phyloP scores from a whole-genome alignment of 2,329 filamentous ascomycete species.

The Thermothelomyces thermophilus region DNA sequence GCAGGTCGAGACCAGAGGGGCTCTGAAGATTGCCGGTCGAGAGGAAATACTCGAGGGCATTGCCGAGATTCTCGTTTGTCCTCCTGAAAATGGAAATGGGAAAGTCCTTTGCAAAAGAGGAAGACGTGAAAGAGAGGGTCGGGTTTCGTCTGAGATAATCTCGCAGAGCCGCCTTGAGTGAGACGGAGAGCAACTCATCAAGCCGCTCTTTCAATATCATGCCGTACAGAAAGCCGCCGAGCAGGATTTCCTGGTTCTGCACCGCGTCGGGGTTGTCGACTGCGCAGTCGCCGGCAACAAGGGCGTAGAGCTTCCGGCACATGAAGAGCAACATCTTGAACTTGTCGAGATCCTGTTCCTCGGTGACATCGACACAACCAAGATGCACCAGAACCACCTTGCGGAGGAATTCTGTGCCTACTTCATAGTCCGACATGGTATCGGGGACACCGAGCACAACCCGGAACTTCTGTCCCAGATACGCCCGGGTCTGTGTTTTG shows the following conservation, averaged over 20 bases:
- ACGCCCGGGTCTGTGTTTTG: conserved; percentile 73
- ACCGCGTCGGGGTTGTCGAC: conserved; percentile 95
- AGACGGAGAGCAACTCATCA: conserved; percentile 71
- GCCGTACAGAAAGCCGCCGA: conserved; percentile 88
- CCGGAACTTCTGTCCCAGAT: conserved; percentile 85
- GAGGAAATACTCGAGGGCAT: conserved; percentile 86
- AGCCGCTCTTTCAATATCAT: conserved; percentile 93
- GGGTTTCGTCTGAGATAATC: conserved; percentile 52
- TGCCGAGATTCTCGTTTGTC: conserved; percentile 83
- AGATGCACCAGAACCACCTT: conserved; percentile 89
- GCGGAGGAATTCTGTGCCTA: conserved; percentile 83
- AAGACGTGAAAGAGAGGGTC: conserved; percentile 67
- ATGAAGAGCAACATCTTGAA: conserved; percentile 93
- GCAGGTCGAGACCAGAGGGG: conserved; percentile 85
- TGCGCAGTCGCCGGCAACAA: conserved; percentile 87
- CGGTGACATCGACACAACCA: conserved; percentile 76
- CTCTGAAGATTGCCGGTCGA: conserved; percentile 92
- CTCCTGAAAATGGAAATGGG: conserved; percentile 68
- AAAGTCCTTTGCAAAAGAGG: conserved; percentile 75
- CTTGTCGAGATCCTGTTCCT: conserved; percentile 81
- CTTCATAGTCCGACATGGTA: conserved; percentile 80
- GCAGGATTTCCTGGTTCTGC: conserved; percentile 89
- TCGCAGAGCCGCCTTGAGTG: conserved; percentile 45
- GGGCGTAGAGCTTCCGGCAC: conserved; percentile 88
- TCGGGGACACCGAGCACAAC: conserved; percentile 78